Evolutionary conservation across 345 rosid species (phyloP), one percentile per base, ranked within the genome.

Genomic region (Ailanthus altissimus): DNA sequence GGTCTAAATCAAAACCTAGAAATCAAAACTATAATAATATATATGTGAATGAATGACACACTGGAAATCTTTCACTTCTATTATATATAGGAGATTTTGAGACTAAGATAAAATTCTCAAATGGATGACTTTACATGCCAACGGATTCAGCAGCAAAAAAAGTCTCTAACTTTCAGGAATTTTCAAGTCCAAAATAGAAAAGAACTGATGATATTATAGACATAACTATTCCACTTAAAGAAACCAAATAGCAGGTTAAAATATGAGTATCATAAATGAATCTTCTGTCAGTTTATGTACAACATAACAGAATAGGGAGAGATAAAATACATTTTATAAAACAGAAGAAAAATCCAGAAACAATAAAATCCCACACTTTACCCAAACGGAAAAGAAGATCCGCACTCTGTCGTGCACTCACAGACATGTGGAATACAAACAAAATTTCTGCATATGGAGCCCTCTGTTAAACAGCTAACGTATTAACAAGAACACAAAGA

Each of bases 151-250:
- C 81, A 58, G 47, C 67, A 63, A 72, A 77, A 74, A 47, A 79
- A 38, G 59, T 82, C 82, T 77, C 85, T 87, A 78, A 74, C 76
- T 76, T 72, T 61, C 75, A 42, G 67, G 79, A 70, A 81, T 74
- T 67, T 54, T 71, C 60, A 78, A 77, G 70, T 75, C 79, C 78
- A 82, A 25, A 8, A 75, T 25, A 70, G 5, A 73, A 68, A 53
- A 78, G 56, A 70, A 68, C 58, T 23, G 46, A 75, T 38, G 45
- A 75, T 53, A 40, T 68, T 46, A 60, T 21, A 78, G 65, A 72
- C 49, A 53, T 32, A 66, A 49, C 77, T 51, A 77, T 65, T 32
- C 59, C 36, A 86, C 45, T 60, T 71, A 26, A 72, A 54, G 6
- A 7, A 59, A 63, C 70, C 50, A 56, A 56, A 75, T 75, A 53